phyloP scores from a whole-genome alignment of 108 stramenopile species.

The Pseudonitzschia multiseries region DNA sequence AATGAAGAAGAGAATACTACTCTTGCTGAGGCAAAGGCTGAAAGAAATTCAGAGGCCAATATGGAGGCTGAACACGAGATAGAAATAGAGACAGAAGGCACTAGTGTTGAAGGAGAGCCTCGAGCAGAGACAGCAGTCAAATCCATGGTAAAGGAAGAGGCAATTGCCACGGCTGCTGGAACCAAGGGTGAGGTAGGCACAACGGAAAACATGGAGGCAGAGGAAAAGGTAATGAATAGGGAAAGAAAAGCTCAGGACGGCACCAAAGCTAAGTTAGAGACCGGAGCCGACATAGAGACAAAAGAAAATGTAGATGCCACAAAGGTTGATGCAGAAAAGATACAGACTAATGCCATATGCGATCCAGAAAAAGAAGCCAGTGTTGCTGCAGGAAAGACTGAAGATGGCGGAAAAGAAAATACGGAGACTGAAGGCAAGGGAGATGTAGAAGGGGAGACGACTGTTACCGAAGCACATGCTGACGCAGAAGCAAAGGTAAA shows the following conservation, averaged over 20 bases:
- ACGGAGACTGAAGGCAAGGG: not conserved
- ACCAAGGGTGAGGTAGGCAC: not conserved
- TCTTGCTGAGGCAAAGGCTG: not conserved
- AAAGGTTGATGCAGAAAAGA: not conserved
- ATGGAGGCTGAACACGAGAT: slow-evolving; percentile 31
- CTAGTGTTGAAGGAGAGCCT: no score
- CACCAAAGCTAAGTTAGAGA: no score
- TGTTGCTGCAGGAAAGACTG: not conserved
- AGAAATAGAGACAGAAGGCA: slow-evolving; percentile 3
- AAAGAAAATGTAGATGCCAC: no score
- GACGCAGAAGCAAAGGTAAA: no score
- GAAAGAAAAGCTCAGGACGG: no score
- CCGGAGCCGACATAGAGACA: no score
- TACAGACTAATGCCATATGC: not conserved
- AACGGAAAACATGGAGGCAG: no score
- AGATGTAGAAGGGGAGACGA: not conserved
- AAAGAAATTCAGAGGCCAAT: not conserved
- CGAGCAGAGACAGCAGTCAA: no score
- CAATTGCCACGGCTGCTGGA: no score
- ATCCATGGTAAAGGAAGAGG: slow-evolving; percentile 20
- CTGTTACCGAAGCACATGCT: no score
- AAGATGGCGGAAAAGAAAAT: not conserved
- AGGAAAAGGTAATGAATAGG: no score
- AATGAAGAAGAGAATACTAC: no score
- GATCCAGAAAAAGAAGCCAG: not conserved